Base-by-base conservation (phyloP, 2,329 filamentous ascomycete species). In the Bertia moriformis region DNA sequence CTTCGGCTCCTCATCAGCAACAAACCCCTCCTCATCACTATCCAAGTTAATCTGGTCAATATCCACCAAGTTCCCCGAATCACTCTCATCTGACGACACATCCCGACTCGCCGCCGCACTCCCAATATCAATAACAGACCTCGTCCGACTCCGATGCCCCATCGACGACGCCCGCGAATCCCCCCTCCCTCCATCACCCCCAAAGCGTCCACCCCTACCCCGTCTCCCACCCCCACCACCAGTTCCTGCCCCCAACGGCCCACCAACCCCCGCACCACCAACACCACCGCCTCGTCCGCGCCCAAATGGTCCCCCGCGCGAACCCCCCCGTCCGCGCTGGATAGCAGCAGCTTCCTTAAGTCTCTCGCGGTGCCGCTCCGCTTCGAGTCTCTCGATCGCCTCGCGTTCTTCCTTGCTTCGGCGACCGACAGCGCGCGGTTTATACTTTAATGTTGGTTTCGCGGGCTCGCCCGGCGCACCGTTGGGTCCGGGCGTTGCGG, bases 31-130 rank as follows among this genome's bases (percentile, higher is more conserved):
- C 19, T 71, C 69, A 41, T 73, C 66, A 38, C 66, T 71, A 12
- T 69, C 63, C 12, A 76, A 50, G 44, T 66, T 66, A 44, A 75
- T 67, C n/a, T 63, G 53, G 45, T 78, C 73, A 40, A 79, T 71
- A 44, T 72, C 66, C 39, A 66, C 57, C 39, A 63, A 58, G 19
- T 54, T 55, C 38, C 67, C 69, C 40, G 63, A 59, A 24, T 66
- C 63, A 18, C 19, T 29, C 13, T 72, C 68, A 37, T 68, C 66
- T 22, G 63, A 65, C 35, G 56, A 62, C 27, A 52, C 47, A 43
- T 56, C 51, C n/a, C 50, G 45, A 39, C 47, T 42, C 4, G 39
- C 47, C 19, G 40, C 43, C 13, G 43, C 45, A 35, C 45, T 46
- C 4, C 44, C 47, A 14, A 48, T 42, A 36, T 50, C 54, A 30